Evolutionary conservation across 1,284 basidiomycete species (phyloP).

Genomic region (Ustilago xerochloae): DNA sequence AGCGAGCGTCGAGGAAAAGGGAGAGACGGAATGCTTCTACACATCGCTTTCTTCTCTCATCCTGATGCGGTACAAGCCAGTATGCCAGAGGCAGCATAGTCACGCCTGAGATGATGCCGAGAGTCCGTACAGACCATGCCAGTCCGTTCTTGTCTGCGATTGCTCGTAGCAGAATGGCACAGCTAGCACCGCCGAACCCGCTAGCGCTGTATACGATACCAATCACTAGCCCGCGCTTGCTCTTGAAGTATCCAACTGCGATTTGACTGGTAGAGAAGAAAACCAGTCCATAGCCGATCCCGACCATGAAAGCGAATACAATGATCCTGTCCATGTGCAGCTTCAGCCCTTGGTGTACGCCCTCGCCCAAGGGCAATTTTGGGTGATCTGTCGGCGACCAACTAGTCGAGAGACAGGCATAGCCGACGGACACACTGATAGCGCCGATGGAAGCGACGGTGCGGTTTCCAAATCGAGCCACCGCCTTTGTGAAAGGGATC

Average conservation of each 20-base stretch:
- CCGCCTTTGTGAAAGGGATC: slow-evolving; percentile 60
- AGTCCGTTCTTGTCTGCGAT: slow-evolving; percentile 53
- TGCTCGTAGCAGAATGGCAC: slow-evolving; percentile 56
- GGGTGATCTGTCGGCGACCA: slow-evolving; percentile 25
- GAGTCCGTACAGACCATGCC: slow-evolving; percentile 59
- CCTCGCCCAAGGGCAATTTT: slow-evolving; percentile 9
- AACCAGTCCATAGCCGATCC: slow-evolving; percentile 41
- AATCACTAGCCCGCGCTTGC: slow-evolving; percentile 61
- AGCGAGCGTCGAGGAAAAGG: slow-evolving; percentile 62
- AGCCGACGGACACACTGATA: slow-evolving; percentile 49
- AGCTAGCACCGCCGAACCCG: slow-evolving; percentile 66
- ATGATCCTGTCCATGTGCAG: slow-evolving; percentile 24
- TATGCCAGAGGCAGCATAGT: slow-evolving; percentile 36
- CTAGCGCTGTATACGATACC: slow-evolving; percentile 67
- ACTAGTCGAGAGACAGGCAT: slow-evolving; percentile 58
- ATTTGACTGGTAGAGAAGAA: slow-evolving; percentile 49
- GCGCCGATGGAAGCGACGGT: slow-evolving; percentile 54
- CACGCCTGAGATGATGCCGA: slow-evolving; percentile 21
- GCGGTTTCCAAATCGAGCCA: slow-evolving; percentile 58
- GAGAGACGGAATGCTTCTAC: slow-evolving; percentile 37
- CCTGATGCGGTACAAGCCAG: slow-evolving; percentile 29
- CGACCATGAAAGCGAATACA: slow-evolving; percentile 33
- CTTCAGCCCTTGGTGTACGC: slow-evolving; percentile 12
- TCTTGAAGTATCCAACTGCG: slow-evolving; percentile 63
- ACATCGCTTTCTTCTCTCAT: slow-evolving; percentile 14